Conservation (phyloP, 2,329 filamentous ascomycete species). For the Chaetoscypha palmicola region DNA sequence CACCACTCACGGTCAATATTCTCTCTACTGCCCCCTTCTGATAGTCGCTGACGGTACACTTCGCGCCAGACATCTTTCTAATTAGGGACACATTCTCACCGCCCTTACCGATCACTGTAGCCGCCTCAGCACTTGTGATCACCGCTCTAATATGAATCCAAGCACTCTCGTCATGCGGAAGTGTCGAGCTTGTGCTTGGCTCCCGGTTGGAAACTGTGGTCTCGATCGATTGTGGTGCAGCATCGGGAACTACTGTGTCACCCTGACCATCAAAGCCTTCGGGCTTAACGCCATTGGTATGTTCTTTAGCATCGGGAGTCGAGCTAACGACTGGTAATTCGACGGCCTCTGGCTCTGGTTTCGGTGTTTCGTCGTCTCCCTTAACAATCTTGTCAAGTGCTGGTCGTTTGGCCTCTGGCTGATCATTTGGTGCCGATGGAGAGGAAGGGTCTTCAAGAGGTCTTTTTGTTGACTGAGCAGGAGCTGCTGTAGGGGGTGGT, state of each 20-base stretch:
- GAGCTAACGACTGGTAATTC: conserved; percentile 41
- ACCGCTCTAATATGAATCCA: conserved; percentile 98
- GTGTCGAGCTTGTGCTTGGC: conserved; percentile 34
- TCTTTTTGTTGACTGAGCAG: conserved; percentile 74
- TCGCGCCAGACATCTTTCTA: conserved; percentile 86
- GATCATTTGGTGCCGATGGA: conserved; percentile 81
- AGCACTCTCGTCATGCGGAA: conserved; percentile 77
- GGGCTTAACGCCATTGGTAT: conserved; percentile 41
- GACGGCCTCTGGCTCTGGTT: conserved; percentile 33
- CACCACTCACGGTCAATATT: conserved; percentile 93
- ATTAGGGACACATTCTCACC: conserved; percentile 99
- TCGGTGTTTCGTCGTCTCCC: conserved; percentile 44
- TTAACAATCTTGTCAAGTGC: conserved; percentile 88
- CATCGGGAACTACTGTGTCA: conserved; percentile 63
- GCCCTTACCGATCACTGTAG: conserved; percentile 96
- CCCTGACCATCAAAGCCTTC: conserved; percentile 53
- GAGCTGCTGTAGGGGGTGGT: conserved; percentile 43
- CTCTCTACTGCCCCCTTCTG: conserved; percentile 94
- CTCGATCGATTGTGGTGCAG: conserved; percentile 45
- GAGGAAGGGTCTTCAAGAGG: conserved; percentile 96
- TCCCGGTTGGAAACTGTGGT: conserved; percentile 36
- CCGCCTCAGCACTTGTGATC: conserved; percentile 94
- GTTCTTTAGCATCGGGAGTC: conserved; percentile 32
- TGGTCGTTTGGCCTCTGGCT: conserved; percentile 94
- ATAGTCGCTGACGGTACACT: conserved; percentile 98